phyloP scores from a whole-genome alignment of 1,284 basidiomycete genomes.

The Fomitopsis betulina region DNA sequence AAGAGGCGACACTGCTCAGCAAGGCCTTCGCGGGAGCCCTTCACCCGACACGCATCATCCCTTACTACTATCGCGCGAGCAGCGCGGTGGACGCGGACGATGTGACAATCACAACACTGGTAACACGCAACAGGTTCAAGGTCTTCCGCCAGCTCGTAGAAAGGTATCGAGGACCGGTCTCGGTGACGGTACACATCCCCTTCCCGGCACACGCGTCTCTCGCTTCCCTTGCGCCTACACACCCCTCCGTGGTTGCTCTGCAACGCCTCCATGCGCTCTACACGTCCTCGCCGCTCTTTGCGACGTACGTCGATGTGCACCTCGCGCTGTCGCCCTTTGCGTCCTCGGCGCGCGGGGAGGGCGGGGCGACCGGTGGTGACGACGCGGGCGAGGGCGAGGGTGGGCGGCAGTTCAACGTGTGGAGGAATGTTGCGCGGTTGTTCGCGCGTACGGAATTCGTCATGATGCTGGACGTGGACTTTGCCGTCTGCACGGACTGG shows the following conservation, averaged over 20 bases:
- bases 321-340: slow-evolving; percentile 76
- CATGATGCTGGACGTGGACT: slow-evolving; percentile 88
- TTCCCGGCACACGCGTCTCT: slow-evolving; percentile 23
- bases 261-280: slow-evolving; percentile 62
- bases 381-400: slow-evolving; percentile 21
- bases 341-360: slow-evolving; percentile 16
- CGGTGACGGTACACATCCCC: slow-evolving; percentile 71
- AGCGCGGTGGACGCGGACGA: slow-evolving; percentile 51
- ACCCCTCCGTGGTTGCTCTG: slow-evolving; percentile 36
- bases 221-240: slow-evolving; percentile 22
- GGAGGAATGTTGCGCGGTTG: slow-evolving; percentile 79
- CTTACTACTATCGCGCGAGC: slow-evolving; percentile 72
- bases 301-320: slow-evolving; percentile 77
- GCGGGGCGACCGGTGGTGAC: not conserved
- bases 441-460: slow-evolving; percentile 78
- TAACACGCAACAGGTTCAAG: slow-evolving; percentile 74
- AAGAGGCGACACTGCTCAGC: slow-evolving; percentile 37
- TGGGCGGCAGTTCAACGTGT: slow-evolving; percentile 80
- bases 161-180: slow-evolving; percentile 77
- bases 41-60: slow-evolving; percentile 69
- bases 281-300: slow-evolving; percentile 57
- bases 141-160: slow-evolving; percentile 68
- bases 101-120: slow-evolving; percentile 79
- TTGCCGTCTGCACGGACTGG: slow-evolving; percentile 79
- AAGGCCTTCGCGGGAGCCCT: slow-evolving; percentile 66